Evolutionary conservation across 441 rosid genomes (phyloP).

Genomic region (Corymbia citriodora): DNA sequence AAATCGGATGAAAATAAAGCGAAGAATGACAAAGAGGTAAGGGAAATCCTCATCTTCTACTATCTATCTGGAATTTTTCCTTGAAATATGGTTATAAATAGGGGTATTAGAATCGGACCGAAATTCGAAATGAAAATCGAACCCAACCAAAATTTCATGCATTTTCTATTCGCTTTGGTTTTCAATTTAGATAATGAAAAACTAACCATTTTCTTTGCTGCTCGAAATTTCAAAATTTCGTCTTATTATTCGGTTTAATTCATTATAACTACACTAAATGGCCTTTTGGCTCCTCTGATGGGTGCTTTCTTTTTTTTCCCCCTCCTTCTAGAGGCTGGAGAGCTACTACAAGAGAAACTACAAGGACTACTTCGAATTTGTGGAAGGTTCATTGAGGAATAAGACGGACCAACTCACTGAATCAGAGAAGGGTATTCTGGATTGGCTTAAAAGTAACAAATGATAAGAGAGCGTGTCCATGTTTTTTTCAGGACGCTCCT

Average conservation of each 20-base stretch:
- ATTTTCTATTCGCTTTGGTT: no score
- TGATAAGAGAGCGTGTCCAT: not conserved
- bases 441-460: conserved; percentile 67
- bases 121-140: no score
- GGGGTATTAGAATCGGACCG: no score
- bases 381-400: conserved; percentile 66
- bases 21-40: conserved; percentile 86
- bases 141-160: no score
- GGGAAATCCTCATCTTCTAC: not conserved
- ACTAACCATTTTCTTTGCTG: no score
- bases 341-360: conserved; percentile 85
- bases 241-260: not conserved
- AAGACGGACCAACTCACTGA: conserved; percentile 43
- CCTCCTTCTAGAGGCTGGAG: conserved; percentile 43
- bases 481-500: not conserved
- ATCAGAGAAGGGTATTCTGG: conserved; percentile 74
- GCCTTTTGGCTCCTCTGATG: not conserved
- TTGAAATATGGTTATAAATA: not conserved
- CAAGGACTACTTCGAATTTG: conserved; percentile 79
- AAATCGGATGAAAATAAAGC: conserved; percentile 74
- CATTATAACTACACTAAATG: not conserved
- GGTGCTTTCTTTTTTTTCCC: not conserved
- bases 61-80: not conserved
- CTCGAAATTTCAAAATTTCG: no score
- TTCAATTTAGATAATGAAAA: no score